Conservation (phyloP, 768 basidiomycete species). For the Lentinula raphanica region DNA sequence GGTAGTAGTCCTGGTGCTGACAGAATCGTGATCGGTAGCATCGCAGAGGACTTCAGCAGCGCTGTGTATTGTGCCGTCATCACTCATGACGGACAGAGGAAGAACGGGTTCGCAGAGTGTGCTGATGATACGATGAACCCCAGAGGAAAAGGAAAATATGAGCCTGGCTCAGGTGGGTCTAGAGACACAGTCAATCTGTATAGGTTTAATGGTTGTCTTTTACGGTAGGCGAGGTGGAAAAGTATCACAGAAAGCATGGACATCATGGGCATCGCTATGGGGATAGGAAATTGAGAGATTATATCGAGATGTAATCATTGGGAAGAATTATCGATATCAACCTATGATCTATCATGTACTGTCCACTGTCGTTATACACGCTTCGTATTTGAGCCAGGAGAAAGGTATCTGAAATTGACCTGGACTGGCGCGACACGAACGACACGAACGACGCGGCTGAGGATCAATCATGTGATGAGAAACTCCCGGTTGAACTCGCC, state of each 20-base stretch:
- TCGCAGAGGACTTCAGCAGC: constrained; percentile 4
- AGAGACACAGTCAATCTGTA: neutral
- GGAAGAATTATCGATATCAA: too few relatives aligned
- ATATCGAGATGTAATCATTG: neutral
- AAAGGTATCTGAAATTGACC: too few relatives aligned
- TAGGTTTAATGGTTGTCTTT: neutral
- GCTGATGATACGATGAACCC: constrained; percentile 7
- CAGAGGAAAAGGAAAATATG: constrained; percentile 1
- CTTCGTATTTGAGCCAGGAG: too few relatives aligned
- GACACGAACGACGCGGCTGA: too few relatives aligned
- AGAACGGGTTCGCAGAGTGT: constrained; percentile 8
- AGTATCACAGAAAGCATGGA: neutral
- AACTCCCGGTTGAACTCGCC: neutral
- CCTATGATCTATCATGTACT: too few relatives aligned
- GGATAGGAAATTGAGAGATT: neutral
- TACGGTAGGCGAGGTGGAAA: neutral
- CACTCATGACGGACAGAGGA: constrained; percentile 7
- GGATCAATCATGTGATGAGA: neutral
- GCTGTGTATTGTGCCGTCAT: constrained; percentile 9
- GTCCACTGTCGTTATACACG: too few relatives aligned
- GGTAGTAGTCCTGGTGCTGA: constrained; percentile 25
- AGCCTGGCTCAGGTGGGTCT: neutral
- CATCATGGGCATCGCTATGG: neutral
- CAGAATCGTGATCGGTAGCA: constrained; percentile 15
- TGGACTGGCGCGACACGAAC: too few relatives aligned